Evolutionary conservation across 2,329 filamentous ascomycete species (phyloP).

Genomic region (Colletotrichum spinosum): DNA sequence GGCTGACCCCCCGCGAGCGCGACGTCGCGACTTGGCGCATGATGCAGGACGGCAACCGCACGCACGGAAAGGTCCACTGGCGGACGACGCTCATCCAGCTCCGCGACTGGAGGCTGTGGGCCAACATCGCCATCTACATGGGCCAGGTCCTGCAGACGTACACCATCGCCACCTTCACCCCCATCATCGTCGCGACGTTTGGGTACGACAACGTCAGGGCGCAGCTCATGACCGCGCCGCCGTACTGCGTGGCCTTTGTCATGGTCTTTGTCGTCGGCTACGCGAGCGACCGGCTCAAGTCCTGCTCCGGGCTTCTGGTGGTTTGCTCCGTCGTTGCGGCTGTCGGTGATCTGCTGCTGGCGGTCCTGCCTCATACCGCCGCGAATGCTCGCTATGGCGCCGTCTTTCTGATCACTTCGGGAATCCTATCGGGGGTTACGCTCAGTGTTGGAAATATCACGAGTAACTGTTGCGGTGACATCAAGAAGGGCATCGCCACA

Average conservation of each 20-base stretch:
- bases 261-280: conserved; percentile 36
- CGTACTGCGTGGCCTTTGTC: conserved; percentile 35
- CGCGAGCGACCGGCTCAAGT: conserved; percentile 35
- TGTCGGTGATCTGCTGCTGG: conserved; percentile 20
- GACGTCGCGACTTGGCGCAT: conserved; percentile 38
- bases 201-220: conserved; percentile 39
- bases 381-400: conserved; percentile 25
- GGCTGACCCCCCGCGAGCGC: conserved; percentile 39
- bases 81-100: conserved; percentile 39
- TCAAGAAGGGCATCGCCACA: conserved; percentile 29
- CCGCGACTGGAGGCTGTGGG: conserved; percentile 56
- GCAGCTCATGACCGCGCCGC: conserved; percentile 40
- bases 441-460: conserved; percentile 27
- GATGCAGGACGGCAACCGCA: conserved; percentile 38
- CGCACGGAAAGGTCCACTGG: conserved; percentile 26
- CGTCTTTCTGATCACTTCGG: conserved; percentile 23
- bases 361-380: conserved; percentile 15
- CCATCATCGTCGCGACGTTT: conserved; percentile 40
- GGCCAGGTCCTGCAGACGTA: conserved; percentile 31
- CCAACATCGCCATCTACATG: conserved; percentile 58
- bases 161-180: conserved; percentile 39
- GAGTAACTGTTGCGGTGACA: conserved; percentile 32
- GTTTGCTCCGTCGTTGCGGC: conserved; percentile 35
- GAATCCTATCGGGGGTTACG: conserved; percentile 22
- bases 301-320: conserved; percentile 36